These are phyloP conservation scores for Vitellaria paradoxa DNA, from an alignment of 179 eudicot species.

Conservation along the genomic window DNA sequence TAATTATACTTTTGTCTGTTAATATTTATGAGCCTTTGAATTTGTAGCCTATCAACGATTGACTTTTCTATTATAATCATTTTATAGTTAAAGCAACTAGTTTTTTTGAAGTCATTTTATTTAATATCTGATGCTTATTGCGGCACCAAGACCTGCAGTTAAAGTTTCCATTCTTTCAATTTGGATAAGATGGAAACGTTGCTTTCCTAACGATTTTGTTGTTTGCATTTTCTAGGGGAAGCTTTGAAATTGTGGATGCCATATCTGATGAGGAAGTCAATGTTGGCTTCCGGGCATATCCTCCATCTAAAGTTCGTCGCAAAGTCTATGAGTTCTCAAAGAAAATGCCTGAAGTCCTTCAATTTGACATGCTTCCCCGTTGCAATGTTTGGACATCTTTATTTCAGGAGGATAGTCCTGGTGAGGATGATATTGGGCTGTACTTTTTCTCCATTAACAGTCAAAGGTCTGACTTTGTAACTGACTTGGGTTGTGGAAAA, in stretches of 20 bases:
- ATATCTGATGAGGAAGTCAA: neutral
- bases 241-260: slow-evolving; percentile 23
- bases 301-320: slow-evolving; percentile 29
- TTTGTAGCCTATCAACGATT: neutral
- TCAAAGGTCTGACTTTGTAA: slow-evolving; percentile 30
- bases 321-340: slow-evolving; percentile 37
- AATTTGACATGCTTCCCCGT: slow-evolving; percentile 30
- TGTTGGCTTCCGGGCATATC: slow-evolving; percentile 35
- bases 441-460: slow-evolving; percentile 37
- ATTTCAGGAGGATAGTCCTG: slow-evolving; percentile 33
- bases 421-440: slow-evolving; percentile 41
- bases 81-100: neutral
- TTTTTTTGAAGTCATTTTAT: neutral
- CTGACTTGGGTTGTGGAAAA: neutral
- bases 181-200: neutral
- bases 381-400: slow-evolving; percentile 22
- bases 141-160: neutral
- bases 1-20: neutral
- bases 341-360: slow-evolving; percentile 38
- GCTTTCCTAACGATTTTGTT: neutral
- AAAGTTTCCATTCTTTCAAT: slow-evolving; percentile 5
- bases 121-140: neutral
- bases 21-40: neutral
- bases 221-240: slow-evolving; percentile 33
- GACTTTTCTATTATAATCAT: neutral